phyloP scores from a whole-genome alignment of 345 rosid genomes.

The Murraya koenigii region DNA sequence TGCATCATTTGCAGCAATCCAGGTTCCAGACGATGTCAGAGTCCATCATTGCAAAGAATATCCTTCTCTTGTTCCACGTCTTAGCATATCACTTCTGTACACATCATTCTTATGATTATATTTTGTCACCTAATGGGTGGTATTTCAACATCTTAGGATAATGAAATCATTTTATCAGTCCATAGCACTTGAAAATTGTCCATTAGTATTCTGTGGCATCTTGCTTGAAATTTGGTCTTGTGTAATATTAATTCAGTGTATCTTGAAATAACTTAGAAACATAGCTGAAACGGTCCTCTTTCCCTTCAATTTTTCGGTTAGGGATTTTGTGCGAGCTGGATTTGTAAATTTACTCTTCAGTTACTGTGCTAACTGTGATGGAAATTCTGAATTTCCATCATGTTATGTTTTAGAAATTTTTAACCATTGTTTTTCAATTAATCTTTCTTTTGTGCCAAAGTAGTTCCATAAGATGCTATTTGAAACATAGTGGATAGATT shows the following conservation, averaged over 20 bases:
- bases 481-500: not conserved
- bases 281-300: not conserved
- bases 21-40: slow-evolving; percentile 94
- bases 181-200: not conserved
- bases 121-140: not conserved
- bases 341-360: not conserved
- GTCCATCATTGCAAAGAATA: slow-evolving; percentile 85
- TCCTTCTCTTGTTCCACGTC: slow-evolving; percentile 46
- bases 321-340: not conserved
- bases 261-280: not conserved
- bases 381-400: not conserved
- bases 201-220: not conserved
- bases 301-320: not conserved
- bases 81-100: not conserved
- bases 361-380: not conserved
- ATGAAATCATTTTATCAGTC: not conserved
- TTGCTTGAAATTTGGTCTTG: not conserved
- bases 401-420: not conserved
- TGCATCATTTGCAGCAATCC: slow-evolving; percentile 58
- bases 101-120: not conserved
- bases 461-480: not conserved
- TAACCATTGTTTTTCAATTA: not conserved
- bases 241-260: not conserved
- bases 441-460: not conserved
- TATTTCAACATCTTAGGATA: not conserved